phyloP scores from a whole-genome alignment of 306 rosid genomes.

The Quercus variabilis region DNA sequence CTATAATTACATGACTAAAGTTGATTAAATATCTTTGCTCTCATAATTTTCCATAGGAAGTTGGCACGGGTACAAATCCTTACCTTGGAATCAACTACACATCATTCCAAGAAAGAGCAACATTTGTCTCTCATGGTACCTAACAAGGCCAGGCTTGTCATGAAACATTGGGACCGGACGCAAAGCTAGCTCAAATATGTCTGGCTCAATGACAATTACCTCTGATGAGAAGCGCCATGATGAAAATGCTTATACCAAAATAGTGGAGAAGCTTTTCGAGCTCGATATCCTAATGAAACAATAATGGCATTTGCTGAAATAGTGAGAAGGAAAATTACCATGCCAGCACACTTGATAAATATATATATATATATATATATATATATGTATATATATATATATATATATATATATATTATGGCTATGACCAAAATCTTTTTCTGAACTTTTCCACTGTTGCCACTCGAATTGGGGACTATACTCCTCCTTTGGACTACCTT shows the following conservation, averaged over 20 bases:
- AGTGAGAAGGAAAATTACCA: slow-evolving; percentile 79
- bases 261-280: slow-evolving; percentile 72
- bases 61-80: slow-evolving; percentile 59
- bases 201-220: slow-evolving; percentile 57
- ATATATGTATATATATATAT: too few relatives aligned
- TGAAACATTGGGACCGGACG: slow-evolving; percentile 57
- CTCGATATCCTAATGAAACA: slow-evolving; percentile 69
- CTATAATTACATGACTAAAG: too few relatives aligned
- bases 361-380: too few relatives aligned
- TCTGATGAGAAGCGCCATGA: slow-evolving; percentile 87
- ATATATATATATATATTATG: slow-evolving; percentile 26
- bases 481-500: slow-evolving; percentile 69
- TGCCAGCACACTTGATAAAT: slow-evolving; percentile 87
- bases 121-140: slow-evolving; percentile 72
- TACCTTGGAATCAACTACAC: slow-evolving; percentile 83
- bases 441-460: slow-evolving; percentile 66
- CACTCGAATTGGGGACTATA: slow-evolving; percentile 71
- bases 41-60: too few relatives aligned
- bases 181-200: too few relatives aligned
- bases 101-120: slow-evolving; percentile 88
- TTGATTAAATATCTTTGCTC: too few relatives aligned
- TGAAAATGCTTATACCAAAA: slow-evolving; percentile 81
- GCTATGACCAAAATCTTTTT: slow-evolving; percentile 61
- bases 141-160: slow-evolving; percentile 79
- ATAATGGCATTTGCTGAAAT: slow-evolving; percentile 67